A percentile compares a stretch with the other conserved stretches of the same genome.
Evolutionary conservation across 345 rosid species (phyloP).

Genomic region (Brassica nigra): DNA sequence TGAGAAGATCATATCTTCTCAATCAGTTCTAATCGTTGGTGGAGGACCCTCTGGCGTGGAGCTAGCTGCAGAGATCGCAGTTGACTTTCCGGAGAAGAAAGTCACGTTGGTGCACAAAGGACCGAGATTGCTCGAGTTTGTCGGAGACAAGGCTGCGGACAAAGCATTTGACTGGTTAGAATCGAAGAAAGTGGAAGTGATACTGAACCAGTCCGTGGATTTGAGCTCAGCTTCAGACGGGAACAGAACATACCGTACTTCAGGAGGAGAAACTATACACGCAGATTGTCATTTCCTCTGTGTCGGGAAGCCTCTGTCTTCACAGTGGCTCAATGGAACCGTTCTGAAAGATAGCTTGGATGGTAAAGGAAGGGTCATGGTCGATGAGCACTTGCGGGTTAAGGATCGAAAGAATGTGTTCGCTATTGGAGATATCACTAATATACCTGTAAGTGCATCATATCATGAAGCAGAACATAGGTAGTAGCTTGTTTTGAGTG

Average conservation of each 20-base stretch:
- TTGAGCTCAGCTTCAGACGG: conserved; percentile 52
- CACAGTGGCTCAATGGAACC: conserved; percentile 71
- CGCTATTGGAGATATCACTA: conserved; percentile 80
- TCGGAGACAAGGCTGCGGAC: conserved; percentile 66
- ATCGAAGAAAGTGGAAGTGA: conserved; percentile 71
- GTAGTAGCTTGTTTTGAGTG: neutral
- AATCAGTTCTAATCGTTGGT: conserved; percentile 77
- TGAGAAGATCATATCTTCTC: conserved; percentile 71
- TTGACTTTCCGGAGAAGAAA: conserved; percentile 76
- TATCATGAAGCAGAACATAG: neutral
- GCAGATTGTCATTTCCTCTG: conserved; percentile 86
- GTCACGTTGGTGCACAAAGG: conserved; percentile 80
- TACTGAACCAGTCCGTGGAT: conserved; percentile 66
- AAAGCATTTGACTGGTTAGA: conserved; percentile 73
- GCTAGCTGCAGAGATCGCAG: conserved; percentile 86
- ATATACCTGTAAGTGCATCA: conserved; percentile 51
- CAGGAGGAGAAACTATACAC: conserved; percentile 61
- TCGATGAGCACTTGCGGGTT: conserved; percentile 68
- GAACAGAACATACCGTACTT: conserved; percentile 48
- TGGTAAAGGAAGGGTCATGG: conserved; percentile 64
- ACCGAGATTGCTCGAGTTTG: conserved; percentile 75
- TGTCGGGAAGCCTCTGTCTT: conserved; percentile 59
- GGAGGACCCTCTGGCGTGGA: conserved; percentile 97
- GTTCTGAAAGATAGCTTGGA: conserved; percentile 59
- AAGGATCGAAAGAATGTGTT: conserved; percentile 57